Base-by-base conservation (phyloP, 2,329 filamentous ascomycete genomes). In the Ophiostoma triangulosporum region DNA sequence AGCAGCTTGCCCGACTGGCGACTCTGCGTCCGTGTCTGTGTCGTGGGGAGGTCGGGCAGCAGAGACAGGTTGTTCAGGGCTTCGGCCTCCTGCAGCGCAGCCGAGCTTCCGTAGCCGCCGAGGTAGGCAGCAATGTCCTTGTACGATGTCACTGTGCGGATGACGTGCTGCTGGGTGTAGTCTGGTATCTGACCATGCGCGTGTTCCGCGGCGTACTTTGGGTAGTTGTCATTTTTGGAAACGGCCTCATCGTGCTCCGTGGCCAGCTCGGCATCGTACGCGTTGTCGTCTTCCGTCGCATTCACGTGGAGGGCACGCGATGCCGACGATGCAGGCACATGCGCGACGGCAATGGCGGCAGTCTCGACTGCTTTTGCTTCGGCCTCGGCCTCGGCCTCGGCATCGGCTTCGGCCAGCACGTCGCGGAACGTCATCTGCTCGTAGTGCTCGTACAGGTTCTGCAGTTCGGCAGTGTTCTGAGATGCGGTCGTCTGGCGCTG, bases 401-500 rank as follows among this genome's bases (percentile, higher is more conserved):
- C 43, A 6, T 53, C 36, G 12, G 48, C 38, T 5, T 55, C 64
- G 36, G 60, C 61, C 40, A 69, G 62, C 3, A 72, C 63, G 36
- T 74, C 64, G 14, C 71, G 71, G 54, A 76, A 73, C 0, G 75
- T 73, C 68, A 73, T 74, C 58, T 77, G 71, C 62, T 80, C 77
- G 60, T 81, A 80, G 60, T 80, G 75, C 53, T 77, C 68, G 60
- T 80, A 80, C 3, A 81, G 65, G 51, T 73, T 72, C 43, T 75
- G 68, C 22, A 78, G 62, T 3, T 70, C 71, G 15, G 11, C 40
- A 24, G 51, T 54, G 56, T 59, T 57, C 56, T 58, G 22, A 35
- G 55, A 17, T 55, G 55, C 14, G 54, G 58, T 53, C 14, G 22
- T 38, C 22, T 22, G 15, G 32, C 49, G 51, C 32, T 48, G 27